Percentiles rank a stretch among this genome's conserved stretches.
Conservation (phyloP, 2,329 filamentous ascomycete genomes). For the Cercospora beticola region DNA sequence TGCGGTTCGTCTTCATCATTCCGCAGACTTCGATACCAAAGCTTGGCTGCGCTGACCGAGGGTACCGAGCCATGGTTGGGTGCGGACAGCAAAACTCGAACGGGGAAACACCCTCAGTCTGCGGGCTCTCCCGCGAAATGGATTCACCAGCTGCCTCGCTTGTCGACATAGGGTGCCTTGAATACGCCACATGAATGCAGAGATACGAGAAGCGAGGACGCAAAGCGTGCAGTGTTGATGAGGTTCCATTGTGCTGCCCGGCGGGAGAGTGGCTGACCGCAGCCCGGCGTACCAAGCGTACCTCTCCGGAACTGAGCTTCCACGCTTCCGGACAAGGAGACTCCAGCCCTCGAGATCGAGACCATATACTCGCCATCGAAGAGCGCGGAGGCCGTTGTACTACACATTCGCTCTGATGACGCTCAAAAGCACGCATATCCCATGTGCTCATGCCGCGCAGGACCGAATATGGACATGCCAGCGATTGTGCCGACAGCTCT, state of each 20-base stretch:
- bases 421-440: background rate
- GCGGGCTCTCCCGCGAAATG: too few relatives aligned
- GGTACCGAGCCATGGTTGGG: background rate
- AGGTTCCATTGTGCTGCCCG: too few relatives aligned
- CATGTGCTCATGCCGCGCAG: background rate
- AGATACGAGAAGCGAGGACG: too few relatives aligned
- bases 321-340: slow-evolving; percentile 4
- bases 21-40: background rate
- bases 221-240: too few relatives aligned
- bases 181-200: too few relatives aligned
- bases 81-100: too few relatives aligned
- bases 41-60: background rate
- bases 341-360: background rate
- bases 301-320: slow-evolving; percentile 4
- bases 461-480: background rate
- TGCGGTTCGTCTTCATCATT: slow-evolving; percentile 5
- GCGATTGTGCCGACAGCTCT: background rate
- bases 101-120: too few relatives aligned
- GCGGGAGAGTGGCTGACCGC: background rate
- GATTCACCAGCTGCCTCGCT: too few relatives aligned
- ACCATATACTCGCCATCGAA: slow-evolving; percentile 1
- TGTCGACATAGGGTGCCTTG: too few relatives aligned
- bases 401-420: background rate
- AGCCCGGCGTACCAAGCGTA: background rate
- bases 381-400: background rate